A percentile compares a stretch with the other conserved stretches of the same genome.
Evolutionary conservation across 202 grass and related monocot species (phyloP).

Genomic region (Panicum hallii): DNA sequence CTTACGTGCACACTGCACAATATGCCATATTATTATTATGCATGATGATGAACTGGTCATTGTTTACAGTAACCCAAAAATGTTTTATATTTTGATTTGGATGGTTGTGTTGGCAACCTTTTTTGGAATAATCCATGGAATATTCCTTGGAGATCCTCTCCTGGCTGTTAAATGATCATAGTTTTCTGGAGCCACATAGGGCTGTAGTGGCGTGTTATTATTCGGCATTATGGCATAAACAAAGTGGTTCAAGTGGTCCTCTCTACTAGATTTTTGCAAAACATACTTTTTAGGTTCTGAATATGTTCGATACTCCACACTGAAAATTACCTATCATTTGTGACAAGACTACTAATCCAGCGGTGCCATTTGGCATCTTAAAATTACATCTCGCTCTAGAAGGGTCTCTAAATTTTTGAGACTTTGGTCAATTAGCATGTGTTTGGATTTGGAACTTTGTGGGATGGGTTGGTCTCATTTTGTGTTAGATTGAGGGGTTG

Average conservation of each 20-base stretch:
- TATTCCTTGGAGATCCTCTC: neutral
- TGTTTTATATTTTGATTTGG: slow-evolving; percentile 5
- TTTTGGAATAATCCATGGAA: slow-evolving; percentile 16
- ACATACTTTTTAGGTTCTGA: neutral
- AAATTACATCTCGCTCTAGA: no score
- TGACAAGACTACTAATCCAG: no score
- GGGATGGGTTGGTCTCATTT: no score
- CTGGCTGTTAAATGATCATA: neutral
- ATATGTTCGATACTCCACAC: no score
- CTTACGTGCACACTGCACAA: neutral
- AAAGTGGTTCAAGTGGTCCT: neutral
- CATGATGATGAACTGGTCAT: slow-evolving; percentile 12
- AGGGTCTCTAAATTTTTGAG: no score
- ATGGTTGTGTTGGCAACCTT: slow-evolving; percentile 12
- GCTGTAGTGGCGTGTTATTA: neutral
- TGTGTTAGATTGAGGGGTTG: no score
- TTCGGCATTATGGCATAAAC: neutral
- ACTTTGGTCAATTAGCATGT: no score
- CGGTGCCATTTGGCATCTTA: no score
- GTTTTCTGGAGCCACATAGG: slow-evolving; percentile 2
- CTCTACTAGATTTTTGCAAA: neutral
- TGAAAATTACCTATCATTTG: no score
- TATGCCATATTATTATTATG: neutral
- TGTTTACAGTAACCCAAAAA: neutral
- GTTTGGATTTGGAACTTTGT: no score